These are phyloP conservation scores for Oryza brachyantha DNA, from an alignment of 176 grass and related monocot genomes.

Conservation along the genomic window DNA sequence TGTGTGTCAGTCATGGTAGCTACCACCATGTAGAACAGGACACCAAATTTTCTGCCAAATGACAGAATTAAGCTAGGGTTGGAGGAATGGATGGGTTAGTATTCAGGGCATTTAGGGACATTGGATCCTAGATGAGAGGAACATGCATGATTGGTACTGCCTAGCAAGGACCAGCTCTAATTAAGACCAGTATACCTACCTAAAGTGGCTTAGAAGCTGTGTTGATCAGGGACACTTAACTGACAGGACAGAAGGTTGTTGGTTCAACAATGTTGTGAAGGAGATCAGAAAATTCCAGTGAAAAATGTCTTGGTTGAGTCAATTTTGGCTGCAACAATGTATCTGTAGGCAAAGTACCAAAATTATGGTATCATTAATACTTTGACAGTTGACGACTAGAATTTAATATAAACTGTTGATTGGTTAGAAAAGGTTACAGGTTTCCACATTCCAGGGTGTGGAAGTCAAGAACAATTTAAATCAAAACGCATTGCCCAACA, in stretches of 20 bases:
- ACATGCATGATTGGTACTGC: conserved; percentile 34
- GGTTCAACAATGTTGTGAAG: background rate
- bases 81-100: background rate
- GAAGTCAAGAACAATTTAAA: background rate
- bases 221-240: background rate
- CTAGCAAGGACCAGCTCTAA: conserved; percentile 37
- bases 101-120: background rate
- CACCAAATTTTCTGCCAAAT: background rate
- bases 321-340: background rate
- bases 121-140: conserved; percentile 42
- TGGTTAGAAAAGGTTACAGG: background rate
- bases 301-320: background rate
- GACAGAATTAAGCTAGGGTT: background rate
- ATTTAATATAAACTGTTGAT: background rate
- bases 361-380: background rate
- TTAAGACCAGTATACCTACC: conserved; percentile 4
- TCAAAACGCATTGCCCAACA: background rate
- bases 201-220: background rate
- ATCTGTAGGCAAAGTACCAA: background rate
- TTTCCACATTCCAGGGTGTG: background rate
- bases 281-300: background rate
- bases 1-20: conserved; percentile 16
- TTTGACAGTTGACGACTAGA: background rate
- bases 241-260: background rate
- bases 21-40: conserved; percentile 1